These are phyloP conservation scores for Hypocreales sp. DNA, from an alignment of 2,329 filamentous ascomycete genomes.

Conservation along the genomic window DNA sequence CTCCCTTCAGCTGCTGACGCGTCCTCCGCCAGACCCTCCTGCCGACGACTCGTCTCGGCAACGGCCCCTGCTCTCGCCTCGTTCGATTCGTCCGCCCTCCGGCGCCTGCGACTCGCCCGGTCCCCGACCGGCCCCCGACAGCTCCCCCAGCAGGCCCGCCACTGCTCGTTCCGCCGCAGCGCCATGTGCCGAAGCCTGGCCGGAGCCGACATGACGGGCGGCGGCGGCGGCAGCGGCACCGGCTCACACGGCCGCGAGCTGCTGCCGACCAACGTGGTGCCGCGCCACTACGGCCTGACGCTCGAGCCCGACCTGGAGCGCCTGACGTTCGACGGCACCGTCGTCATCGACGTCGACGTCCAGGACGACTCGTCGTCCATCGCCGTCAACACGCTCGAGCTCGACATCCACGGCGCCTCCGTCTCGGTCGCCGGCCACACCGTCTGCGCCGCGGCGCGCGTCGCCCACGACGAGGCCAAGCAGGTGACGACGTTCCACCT, in stretches of 20 bases:
- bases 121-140: too few species aligned
- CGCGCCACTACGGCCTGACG: constrained; percentile 71
- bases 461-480: constrained; percentile 68
- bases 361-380: constrained; percentile 59
- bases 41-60: too few species aligned
- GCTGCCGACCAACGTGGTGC: constrained; percentile 54
- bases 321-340: constrained; percentile 70
- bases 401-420: constrained; percentile 56
- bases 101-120: too few species aligned
- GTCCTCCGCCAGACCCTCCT: too few species aligned
- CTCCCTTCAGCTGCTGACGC: too few species aligned
- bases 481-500: constrained; percentile 76
- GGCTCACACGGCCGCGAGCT: constrained; percentile 49
- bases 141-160: too few species aligned
- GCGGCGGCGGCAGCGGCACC: constrained; percentile 8
- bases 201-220: constrained; percentile 17
- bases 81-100: too few species aligned
- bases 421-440: constrained; percentile 42
- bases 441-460: constrained; percentile 43
- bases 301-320: constrained; percentile 65
- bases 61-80: too few species aligned
- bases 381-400: constrained; percentile 70
- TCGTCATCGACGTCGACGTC: constrained; percentile 66
- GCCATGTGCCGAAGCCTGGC: constrained; percentile 48
- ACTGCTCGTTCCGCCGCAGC: constrained; percentile 61